Evolutionary conservation across 257 asterid genomes (phyloP).

Genomic region (Nicotiana sylvestris): DNA sequence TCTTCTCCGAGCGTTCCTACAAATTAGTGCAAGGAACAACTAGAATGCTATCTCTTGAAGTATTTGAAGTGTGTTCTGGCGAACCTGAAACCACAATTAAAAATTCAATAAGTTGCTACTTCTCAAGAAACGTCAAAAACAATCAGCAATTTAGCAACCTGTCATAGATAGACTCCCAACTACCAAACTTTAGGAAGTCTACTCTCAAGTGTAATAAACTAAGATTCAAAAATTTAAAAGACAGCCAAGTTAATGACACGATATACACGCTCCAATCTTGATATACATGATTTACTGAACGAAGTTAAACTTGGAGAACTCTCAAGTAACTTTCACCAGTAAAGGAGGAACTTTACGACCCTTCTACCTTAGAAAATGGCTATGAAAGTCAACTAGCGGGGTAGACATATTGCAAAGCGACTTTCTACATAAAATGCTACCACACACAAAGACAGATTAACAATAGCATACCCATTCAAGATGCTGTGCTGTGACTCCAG

Average conservation of each 20-base stretch:
- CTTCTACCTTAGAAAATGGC: neutral
- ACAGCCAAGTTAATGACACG: neutral
- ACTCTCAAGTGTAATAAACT: neutral
- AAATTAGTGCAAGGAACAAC: slow-evolving; percentile 14
- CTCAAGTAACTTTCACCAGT: neutral
- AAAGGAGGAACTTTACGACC: neutral
- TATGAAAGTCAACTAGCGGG: neutral
- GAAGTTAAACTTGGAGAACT: neutral
- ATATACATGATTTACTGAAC: neutral
- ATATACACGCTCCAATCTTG: no score
- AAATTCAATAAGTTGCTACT: slow-evolving; percentile 7
- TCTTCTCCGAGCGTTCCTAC: neutral
- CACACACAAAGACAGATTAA: neutral
- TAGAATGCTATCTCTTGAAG: slow-evolving; percentile 95
- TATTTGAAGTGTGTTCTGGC: slow-evolving; percentile 88
- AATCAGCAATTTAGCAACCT: neutral
- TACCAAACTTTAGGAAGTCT: neutral
- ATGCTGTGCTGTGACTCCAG: slow-evolving; percentile 91
- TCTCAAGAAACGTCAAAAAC: neutral
- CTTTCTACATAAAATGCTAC: neutral
- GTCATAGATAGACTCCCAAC: neutral
- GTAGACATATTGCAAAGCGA: neutral
- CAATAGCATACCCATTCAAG: slow-evolving; percentile 69
- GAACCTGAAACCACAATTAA: slow-evolving; percentile 59
- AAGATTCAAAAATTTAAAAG: neutral